Evolutionary conservation across 768 basidiomycete genomes (phyloP), one percentile per base, ranked within the genome.

Genomic region (Russula sp.): DNA sequence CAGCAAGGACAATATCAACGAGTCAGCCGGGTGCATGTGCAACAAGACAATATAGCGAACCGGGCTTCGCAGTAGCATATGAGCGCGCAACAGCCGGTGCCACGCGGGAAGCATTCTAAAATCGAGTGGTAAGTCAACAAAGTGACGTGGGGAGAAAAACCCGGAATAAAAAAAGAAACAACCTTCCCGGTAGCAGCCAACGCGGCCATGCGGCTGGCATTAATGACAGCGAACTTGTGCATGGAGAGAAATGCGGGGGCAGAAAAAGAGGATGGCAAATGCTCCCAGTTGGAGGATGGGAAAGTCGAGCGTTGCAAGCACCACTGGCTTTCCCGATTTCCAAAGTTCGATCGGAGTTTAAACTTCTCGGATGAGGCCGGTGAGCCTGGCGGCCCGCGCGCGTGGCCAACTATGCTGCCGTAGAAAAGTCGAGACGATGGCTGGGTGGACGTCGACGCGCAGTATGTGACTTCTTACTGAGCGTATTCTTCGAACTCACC

Each of bases 21-120:
- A 63, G 67, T 69, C 67, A 71, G 68, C 69, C 67, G 18, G 38
- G 28, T 51, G 30, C n/a, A 13, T 8, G 26, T 28, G 42, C 49
- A 53, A 57, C n/a, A 58, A 9, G 20, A 36, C 10, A 20, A 58
- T 32, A 38, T 48, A 59, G 71, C 90, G 69, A 70, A 98, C 95
- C 91, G 79, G 97, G 88, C 82, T 99, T 99, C 73, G 95, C 95
- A 72, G 96, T 94, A 71, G 97, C 97, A 82, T 99, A 99, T 67
- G 89, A 82, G 75, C 96, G 92, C 74, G 86, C 77, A 63, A 81
- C 77, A 71, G 82, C 71, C 73, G 82, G 79, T 65, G 79, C 79
- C 73, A 81, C 76, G 69, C 74, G 72, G 71, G 71, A 69, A 61
- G 73, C 75, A 71, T 75, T 80, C 79, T 81, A 66, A 51, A 57